A percentile compares a stretch with the other conserved stretches of the same genome.
phyloP scores from a whole-genome alignment of 768 basidiomycete species.

The Tricholoma bakamatsutake region DNA sequence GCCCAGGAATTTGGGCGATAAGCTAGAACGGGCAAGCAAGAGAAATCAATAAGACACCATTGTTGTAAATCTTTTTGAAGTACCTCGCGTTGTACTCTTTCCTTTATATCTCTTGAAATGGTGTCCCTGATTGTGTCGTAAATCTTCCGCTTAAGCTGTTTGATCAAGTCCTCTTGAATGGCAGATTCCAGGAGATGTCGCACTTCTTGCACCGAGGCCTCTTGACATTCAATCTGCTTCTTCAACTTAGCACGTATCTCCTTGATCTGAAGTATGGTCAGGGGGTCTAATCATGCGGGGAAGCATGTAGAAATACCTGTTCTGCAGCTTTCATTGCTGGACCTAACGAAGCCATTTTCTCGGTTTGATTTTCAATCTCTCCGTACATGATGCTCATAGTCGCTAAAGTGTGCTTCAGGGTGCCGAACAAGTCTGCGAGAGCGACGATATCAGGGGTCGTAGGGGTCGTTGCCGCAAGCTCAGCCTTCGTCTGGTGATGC shows the following conservation, averaged over 20 bases:
- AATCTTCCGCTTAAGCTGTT: constrained; percentile 33
- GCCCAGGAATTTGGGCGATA: constrained; percentile 33
- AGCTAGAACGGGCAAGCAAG: constrained; percentile 26
- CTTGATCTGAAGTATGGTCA: constrained; percentile 29
- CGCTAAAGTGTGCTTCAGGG: constrained; percentile 39
- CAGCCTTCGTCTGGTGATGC: not conserved
- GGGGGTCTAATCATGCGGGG: not conserved
- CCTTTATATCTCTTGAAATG: constrained; percentile 32
- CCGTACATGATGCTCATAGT: constrained; percentile 39
- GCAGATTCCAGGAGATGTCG: constrained; percentile 28
- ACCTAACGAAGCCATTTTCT: constrained; percentile 35
- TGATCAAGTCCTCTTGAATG: constrained; percentile 36
- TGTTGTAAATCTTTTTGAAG: not conserved
- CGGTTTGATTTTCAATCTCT: constrained; percentile 38
- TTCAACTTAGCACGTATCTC: constrained; percentile 31
- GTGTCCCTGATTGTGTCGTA: constrained; percentile 27
- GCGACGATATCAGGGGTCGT: constrained; percentile 34
- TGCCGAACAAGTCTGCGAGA: constrained; percentile 37
- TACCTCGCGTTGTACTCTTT: constrained; percentile 39
- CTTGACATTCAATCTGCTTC: constrained; percentile 33
- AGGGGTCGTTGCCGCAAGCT: constrained; percentile 15
- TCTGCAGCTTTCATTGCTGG: constrained; percentile 38
- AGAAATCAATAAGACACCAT: not conserved
- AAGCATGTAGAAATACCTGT: constrained; percentile 28
- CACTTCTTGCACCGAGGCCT: constrained; percentile 30